Conservation (phyloP, 495 filamentous ascomycete genomes). For the Lasiosphaeriaceae sp. region DNA sequence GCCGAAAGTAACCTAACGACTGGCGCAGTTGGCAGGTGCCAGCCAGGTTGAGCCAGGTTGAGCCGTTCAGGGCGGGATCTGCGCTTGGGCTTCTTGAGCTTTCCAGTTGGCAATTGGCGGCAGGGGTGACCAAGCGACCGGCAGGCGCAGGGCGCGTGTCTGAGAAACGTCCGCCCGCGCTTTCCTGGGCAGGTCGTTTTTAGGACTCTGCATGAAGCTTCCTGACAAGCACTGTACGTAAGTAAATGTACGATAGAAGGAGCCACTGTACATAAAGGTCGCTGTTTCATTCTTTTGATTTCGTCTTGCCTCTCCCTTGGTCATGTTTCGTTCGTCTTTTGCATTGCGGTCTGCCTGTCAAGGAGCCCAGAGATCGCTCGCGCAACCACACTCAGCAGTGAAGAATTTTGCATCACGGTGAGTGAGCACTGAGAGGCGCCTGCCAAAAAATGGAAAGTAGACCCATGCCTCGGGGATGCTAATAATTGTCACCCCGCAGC, state of each 20-base stretch:
- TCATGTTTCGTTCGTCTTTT: constrained; percentile 25
- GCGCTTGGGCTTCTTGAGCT: neutral
- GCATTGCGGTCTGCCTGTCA: constrained; percentile 19
- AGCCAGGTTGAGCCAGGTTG: neutral
- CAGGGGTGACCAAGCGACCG: neutral
- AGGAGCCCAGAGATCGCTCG: constrained; percentile 16
- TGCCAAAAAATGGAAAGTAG: neutral
- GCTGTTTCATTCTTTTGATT: neutral
- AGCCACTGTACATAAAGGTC: constrained; percentile 17
- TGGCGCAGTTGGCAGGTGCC: constrained; percentile 4
- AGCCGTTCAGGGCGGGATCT: neutral
- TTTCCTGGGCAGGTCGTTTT: constrained; percentile 2
- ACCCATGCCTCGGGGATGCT: constrained; percentile 2
- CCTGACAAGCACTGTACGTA: constrained; percentile 11
- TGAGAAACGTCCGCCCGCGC: neutral
- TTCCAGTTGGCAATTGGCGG: neutral
- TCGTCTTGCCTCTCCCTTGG: constrained; percentile 3
- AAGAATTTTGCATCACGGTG: constrained; percentile 24
- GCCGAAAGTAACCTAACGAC: constrained; percentile 8
- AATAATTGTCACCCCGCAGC: constrained; percentile 24
- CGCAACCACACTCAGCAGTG: constrained; percentile 1
- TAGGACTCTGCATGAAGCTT: constrained; percentile 6
- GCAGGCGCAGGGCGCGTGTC: neutral
- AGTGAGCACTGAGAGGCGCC: neutral
- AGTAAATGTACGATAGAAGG: constrained; percentile 18